These are phyloP conservation scores for Yarrowia sp. DNA, from an alignment of 805 yeast species.

Conservation along the genomic window DNA sequence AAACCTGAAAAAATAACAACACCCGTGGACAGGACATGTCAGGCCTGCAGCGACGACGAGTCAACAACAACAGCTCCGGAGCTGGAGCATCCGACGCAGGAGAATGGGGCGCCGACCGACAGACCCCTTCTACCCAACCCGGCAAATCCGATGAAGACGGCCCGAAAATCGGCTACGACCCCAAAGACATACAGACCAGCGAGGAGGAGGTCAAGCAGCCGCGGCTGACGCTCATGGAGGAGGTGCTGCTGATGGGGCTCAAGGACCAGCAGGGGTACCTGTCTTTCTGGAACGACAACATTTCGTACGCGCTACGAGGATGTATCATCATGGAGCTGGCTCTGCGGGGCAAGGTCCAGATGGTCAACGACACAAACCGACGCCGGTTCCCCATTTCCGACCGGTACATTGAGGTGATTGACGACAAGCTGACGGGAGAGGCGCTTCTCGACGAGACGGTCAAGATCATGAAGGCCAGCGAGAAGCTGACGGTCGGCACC, in stretches of 20 bases:
- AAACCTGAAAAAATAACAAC: no score
- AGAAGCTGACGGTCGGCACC: constrained; percentile 71
- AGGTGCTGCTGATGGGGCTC: constrained; percentile 86
- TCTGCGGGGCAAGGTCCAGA: constrained; percentile 79
- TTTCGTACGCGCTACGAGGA: constrained; percentile 93
- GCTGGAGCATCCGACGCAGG: background rate
- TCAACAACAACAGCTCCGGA: constrained; percentile 30
- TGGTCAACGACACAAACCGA: constrained; percentile 90
- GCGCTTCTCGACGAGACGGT: constrained; percentile 91
- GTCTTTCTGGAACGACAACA: constrained; percentile 97
- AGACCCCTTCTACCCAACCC: background rate
- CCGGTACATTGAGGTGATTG: constrained; percentile 81
- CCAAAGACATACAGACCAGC: constrained; percentile 55
- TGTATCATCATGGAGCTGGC: constrained; percentile 91
- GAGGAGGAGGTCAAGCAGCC: constrained; percentile 56
- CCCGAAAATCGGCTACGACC: constrained; percentile 79
- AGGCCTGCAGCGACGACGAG: constrained; percentile 36
- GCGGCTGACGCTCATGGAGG: constrained; percentile 89
- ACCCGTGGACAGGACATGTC: constrained; percentile 17
- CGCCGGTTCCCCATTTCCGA: constrained; percentile 85
- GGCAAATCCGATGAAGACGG: constrained; percentile 37
- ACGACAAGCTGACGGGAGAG: constrained; percentile 88
- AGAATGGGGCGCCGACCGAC: constrained; percentile 1
- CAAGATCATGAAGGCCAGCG: constrained; percentile 82
- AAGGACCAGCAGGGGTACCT: constrained; percentile 95